Evolutionary conservation across 2,329 filamentous ascomycete genomes (phyloP), one percentile per base, ranked within the genome.

Genomic region (Neofusicoccum sp.): DNA sequence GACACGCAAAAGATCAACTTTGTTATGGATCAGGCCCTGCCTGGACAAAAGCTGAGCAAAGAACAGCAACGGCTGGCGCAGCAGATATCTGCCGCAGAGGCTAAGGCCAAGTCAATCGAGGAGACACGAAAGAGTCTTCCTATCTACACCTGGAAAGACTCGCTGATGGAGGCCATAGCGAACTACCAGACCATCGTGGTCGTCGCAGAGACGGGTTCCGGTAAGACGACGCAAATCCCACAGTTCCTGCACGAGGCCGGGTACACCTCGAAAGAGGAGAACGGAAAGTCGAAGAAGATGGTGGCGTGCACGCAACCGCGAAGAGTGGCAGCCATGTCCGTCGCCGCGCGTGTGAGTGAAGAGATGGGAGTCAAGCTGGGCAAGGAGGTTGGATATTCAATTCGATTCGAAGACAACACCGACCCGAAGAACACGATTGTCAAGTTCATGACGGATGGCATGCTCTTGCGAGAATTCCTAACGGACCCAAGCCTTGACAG

Each of bases 401-500:
- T 99, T 67, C 89, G 95, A 63, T 99, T 98, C 68, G 95, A 99
- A 72, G 91, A 97, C 74, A 87, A 88, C 64, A 96, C 92, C 0
- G 91, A 86, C 71, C 91, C 96, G 69, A 96, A 96, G 68, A 96
- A 96, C 77, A 98, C 95, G 0, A 81, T 93, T 6, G 78, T 99
- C 59, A 96, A 96, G 75, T 98, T 96, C 76, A 93, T 96, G 89
- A 99, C 95, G 0, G 95, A 99, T 70, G 95, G 95, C 71, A 96
- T 98, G 89, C 79, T 98, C 40, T 80, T 98, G 31, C 84, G 92
- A 71, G 91, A 96, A 71, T 89, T 97, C 65, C 85, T 97, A 78
- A 93, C 91, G 0, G 91, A 96, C 69, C 93, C 93, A 0, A 87
- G 93, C 66, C 79, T 98, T 5, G 84, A 86, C 1, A 86, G 86